phyloP scores from a whole-genome alignment of 805 yeast species.

The Metschnikowia vanudenii region DNA sequence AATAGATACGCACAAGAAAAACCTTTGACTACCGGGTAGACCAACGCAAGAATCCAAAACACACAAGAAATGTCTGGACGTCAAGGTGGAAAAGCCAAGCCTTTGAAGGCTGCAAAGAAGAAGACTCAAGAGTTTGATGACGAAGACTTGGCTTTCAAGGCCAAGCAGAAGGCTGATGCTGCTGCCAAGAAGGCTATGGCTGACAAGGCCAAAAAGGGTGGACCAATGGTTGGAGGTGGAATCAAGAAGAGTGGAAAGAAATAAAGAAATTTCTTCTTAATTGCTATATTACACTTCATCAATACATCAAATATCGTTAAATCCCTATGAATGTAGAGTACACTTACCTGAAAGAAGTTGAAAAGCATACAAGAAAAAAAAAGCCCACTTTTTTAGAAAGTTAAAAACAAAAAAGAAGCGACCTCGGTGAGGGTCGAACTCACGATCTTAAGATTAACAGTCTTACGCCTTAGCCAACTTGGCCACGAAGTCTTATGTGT shows the following conservation, averaged over 20 bases:
- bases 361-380: no score
- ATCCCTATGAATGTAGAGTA: not conserved
- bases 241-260: constrained; percentile 78
- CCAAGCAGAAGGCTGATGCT: constrained; percentile 92
- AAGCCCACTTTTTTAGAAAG: not conserved
- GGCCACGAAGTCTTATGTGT: constrained; percentile 20
- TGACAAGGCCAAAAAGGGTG: constrained; percentile 81
- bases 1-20: constrained; percentile 4
- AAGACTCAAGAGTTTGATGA: constrained; percentile 73
- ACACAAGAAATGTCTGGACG: constrained; percentile 74
- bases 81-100: constrained; percentile 97
- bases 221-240: constrained; percentile 91
- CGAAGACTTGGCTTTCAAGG: constrained; percentile 87
- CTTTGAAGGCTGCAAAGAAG: constrained; percentile 84
- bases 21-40: not conserved
- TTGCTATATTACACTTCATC: no score
- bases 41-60: not conserved
- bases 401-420: constrained; percentile 11
- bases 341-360: no score
- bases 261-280: constrained; percentile 3
- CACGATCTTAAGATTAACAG: constrained; percentile 25
- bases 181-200: constrained; percentile 91
- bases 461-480: constrained; percentile 25
- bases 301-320: no score
- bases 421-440: constrained; percentile 25